phyloP scores from a whole-genome alignment of 2,329 filamentous ascomycete species.

The Sclerotinia spermophila region DNA sequence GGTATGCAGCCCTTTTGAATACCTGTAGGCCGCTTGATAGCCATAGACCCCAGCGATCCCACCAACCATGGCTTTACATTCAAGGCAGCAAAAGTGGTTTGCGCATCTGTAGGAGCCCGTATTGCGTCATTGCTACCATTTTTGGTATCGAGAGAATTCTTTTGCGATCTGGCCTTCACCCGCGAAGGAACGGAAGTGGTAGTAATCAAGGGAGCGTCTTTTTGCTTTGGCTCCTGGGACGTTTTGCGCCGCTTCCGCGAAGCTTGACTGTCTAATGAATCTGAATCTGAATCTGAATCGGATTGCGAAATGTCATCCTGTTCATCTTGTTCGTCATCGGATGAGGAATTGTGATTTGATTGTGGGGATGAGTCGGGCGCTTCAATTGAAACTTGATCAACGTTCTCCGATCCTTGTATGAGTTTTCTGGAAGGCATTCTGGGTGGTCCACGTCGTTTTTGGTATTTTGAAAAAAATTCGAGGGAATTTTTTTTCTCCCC shows the following conservation, averaged over 20 bases:
- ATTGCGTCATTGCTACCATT: constrained; percentile 34
- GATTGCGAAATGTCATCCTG: constrained; percentile 8
- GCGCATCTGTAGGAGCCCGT: constrained; percentile 51
- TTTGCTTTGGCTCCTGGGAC: constrained; percentile 24
- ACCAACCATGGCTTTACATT: constrained; percentile 83
- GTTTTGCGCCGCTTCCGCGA: constrained; percentile 36
- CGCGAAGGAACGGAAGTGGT: constrained; percentile 33
- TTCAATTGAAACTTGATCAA: constrained; percentile 12
- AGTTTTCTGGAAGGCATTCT: constrained; percentile 10
- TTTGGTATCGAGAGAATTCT: neutral
- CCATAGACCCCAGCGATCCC: constrained; percentile 69
- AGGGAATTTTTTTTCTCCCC: constrained; percentile 6
- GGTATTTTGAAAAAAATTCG: neutral
- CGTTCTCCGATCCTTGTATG: neutral
- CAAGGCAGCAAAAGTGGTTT: constrained; percentile 67
- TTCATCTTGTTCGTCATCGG: constrained; percentile 4
- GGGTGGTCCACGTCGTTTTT: neutral
- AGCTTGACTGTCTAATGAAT: constrained; percentile 35
- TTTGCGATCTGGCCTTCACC: constrained; percentile 27
- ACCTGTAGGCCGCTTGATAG: constrained; percentile 82
- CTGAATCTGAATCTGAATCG: constrained; percentile 24
- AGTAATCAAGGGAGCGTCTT: constrained; percentile 23
- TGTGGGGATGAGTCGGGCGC: constrained; percentile 5
- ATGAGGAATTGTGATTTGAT: constrained; percentile 14
- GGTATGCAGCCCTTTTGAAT: constrained; percentile 94